Base-by-base conservation (phyloP, 1,139 yeast genomes). In the Trichomonascaceae sp. region DNA sequence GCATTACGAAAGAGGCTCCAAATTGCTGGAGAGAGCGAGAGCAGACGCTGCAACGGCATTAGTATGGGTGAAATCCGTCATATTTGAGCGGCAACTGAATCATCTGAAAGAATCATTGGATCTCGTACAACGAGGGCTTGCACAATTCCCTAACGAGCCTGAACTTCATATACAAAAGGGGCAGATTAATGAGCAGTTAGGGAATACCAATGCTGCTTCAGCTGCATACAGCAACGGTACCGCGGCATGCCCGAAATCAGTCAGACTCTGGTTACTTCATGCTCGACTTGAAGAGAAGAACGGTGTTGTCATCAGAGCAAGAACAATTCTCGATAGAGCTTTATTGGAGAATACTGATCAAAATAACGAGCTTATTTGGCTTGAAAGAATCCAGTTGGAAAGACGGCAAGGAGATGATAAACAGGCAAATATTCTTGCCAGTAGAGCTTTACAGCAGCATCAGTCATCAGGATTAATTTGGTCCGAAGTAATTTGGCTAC, bases 301-400 rank as follows among this genome's bases (percentile, higher is more conserved):
- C 6, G 66, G 77, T 6, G 72, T 72, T 0, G 73, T 77, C 8
- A 78, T 84, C 3, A 75, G 81, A 56, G 93, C 96, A 0, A 78
- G 96, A 55, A 84, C 96, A 0, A 74, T 79, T 1, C 68, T 90
- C 15, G 97, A 89, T 61, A 73, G 81, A 39, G 96, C 89, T 0
- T 67, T 87, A 2, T 61, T 82, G 15, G 73, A 74, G 36, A 79
- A 78, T 55, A 82, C 84, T 0, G 41, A 36, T 13, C 15, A 36
- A 1, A 63, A 73, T 3, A 71, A 72, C 41, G 86, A 81, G 36
- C 55, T 56, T 13, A 60, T 90, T 1, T 84, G 89, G 83, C 66
- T 75, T 6, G 84, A 79, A 27, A 79, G 83, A 57, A 74, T 88
- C 9, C 62, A 72, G 24, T 70, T 90, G 43, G 98, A 93, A 65